Conservation (phyloP, 2,329 filamentous ascomycete species). For the Sporothrix dimorphospora region DNA sequence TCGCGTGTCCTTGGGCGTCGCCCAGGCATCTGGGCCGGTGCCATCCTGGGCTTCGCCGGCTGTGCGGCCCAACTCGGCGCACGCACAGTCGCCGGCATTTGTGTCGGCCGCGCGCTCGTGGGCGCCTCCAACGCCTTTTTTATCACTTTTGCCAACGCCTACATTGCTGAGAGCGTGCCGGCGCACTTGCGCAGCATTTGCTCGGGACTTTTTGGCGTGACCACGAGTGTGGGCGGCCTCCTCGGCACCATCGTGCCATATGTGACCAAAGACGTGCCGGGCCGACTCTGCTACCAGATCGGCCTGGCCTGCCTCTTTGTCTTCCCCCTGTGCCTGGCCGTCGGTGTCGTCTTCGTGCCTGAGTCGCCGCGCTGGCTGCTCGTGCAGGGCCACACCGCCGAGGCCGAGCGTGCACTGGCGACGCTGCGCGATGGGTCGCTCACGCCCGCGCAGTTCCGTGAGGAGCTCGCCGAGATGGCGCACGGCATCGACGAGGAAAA, state of each 20-base stretch:
- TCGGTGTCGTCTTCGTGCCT: constrained; percentile 47
- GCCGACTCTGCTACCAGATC: constrained; percentile 50
- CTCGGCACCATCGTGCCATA: constrained; percentile 51
- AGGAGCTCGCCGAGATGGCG: constrained; percentile 36
- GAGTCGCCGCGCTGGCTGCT: constrained; percentile 55
- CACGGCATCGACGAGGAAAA: constrained; percentile 37
- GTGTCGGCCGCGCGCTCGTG: constrained; percentile 36
- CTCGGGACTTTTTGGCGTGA: constrained; percentile 52
- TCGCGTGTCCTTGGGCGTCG: constrained; percentile 35
- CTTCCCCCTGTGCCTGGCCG: constrained; percentile 44
- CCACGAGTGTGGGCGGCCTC: constrained; percentile 53
- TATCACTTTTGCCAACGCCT: constrained; percentile 39
- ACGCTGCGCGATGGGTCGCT: constrained; percentile 44
- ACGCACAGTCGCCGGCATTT: constrained; percentile 33
- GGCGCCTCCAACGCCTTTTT: constrained; percentile 38
- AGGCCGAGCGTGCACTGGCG: constrained; percentile 49
- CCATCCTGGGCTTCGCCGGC: constrained; percentile 34
- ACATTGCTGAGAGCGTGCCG: constrained; percentile 36
- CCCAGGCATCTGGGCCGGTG: constrained; percentile 37
- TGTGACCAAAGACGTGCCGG: constrained; percentile 43
- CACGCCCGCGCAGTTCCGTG: constrained; percentile 31
- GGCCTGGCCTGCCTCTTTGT: constrained; percentile 51
- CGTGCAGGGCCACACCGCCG: constrained; percentile 48
- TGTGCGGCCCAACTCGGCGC: constrained; percentile 36
- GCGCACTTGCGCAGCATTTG: constrained; percentile 49